Percentiles rank a stretch among this genome's conserved stretches.
Evolutionary conservation across 805 yeast genomes (phyloP).

Genomic region (Wickerhamomyces bovis): DNA sequence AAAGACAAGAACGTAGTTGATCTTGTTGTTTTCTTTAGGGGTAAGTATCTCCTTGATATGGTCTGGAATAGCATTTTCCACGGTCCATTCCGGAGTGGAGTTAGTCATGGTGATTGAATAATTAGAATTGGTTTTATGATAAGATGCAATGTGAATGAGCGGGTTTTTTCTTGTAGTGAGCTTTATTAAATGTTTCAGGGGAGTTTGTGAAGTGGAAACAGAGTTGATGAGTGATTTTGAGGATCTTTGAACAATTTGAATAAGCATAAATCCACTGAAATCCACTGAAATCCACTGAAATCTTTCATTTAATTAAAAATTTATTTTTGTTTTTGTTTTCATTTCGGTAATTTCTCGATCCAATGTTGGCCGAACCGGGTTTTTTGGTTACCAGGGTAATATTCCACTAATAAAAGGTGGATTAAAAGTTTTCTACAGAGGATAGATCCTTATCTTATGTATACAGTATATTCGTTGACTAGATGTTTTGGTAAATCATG

Average conservation of each 20-base stretch:
- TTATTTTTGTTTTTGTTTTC: background rate
- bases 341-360: background rate
- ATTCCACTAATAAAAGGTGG: too few species aligned
- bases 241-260: background rate
- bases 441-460: background rate
- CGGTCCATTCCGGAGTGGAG: conserved; percentile 38
- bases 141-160: background rate
- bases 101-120: conserved; percentile 10
- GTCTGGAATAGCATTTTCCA: conserved; percentile 46
- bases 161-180: background rate
- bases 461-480: background rate
- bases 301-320: background rate
- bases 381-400: background rate
- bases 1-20: conserved; percentile 50
- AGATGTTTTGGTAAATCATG: background rate
- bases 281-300: too few species aligned
- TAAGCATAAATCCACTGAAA: background rate
- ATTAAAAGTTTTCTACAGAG: too few species aligned
- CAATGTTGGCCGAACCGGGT: background rate
- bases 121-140: background rate
- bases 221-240: background rate
- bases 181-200: background rate
- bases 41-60: conserved; percentile 33
- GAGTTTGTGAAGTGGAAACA: background rate
- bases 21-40: conserved; percentile 14